phyloP scores from a whole-genome alignment of 495 filamentous ascomycete species.

The Aspergillus bridgeri region DNA sequence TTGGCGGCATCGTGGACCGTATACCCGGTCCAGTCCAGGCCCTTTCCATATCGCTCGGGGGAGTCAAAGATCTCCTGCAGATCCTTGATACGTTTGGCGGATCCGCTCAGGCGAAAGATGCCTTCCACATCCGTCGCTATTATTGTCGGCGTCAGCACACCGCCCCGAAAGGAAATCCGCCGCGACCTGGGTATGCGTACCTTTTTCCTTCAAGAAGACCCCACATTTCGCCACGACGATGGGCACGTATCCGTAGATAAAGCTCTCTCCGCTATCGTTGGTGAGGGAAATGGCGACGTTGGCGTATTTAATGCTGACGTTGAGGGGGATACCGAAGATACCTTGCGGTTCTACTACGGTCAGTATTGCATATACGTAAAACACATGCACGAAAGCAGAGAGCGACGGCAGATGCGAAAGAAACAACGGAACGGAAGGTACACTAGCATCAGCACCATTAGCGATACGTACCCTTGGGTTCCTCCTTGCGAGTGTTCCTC shows the following conservation, averaged over 20 bases:
- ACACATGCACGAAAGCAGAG: not conserved
- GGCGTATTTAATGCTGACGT: conserved; percentile 93
- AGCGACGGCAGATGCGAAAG: too few relatives aligned
- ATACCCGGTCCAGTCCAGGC: conserved; percentile 94
- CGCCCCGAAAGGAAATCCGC: not conserved
- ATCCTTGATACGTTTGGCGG: conserved; percentile 98
- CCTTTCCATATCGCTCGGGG: conserved; percentile 94
- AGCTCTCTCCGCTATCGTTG: conserved; percentile 85
- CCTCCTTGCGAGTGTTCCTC: conserved; percentile 67
- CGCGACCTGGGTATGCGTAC: conserved; percentile 45
- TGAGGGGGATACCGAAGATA: conserved; percentile 94
- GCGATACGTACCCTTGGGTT: conserved; percentile 68
- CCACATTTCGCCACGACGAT: conserved; percentile 99
- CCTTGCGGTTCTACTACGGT: conserved; percentile 40
- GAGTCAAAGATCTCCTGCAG: conserved; percentile 88
- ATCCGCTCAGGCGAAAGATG: conserved; percentile 94
- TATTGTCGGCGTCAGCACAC: not conserved
- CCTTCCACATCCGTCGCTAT: conserved; percentile 93
- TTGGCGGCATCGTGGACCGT: conserved; percentile 99
- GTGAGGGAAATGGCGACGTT: conserved; percentile 97
- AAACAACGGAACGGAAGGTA: too few relatives aligned
- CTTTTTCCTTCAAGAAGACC: conserved; percentile 97
- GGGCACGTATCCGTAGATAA: conserved; percentile 97
- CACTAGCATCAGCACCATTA: too few relatives aligned
- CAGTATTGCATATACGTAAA: not conserved